Base-by-base conservation (phyloP, 83 land plant genomes). In the Larix sibirica region DNA sequence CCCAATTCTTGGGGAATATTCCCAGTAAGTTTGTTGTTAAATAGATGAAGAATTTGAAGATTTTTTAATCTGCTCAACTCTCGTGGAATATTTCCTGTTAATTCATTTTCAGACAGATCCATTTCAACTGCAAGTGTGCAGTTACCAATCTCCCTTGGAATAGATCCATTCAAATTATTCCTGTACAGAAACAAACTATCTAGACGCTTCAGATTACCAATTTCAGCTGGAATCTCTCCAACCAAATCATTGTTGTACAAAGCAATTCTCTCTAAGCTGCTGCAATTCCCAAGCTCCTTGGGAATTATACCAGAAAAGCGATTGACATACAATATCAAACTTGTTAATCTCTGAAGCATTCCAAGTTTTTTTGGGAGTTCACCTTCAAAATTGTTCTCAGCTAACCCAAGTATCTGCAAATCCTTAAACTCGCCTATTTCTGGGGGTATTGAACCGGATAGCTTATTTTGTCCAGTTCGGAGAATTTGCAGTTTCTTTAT, bases 361-460 rank as follows among this genome's bases (percentile, higher is more conserved):
- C 98, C 96, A 36, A 95, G 61, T 62, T 89, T 90, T 54, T 76
- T 82, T 0, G 98, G 93, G n/a, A 95, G 60, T 9, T 82, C 73
- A 8, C 98, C 96, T 69, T 79, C 56, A 6, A 42, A 60, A n/a
- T n/a, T n/a, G n/a, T n/a, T n/a, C n/a, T n/a, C n/a, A n/a, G n/a
- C n/a, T n/a, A n/a, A n/a, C n/a, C n/a, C n/a, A n/a, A n/a, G n/a
- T n/a, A n/a, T n/a, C n/a, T n/a, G n/a, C n/a, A n/a, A n/a, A n/a
- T n/a, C n/a, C n/a, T n/a, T n/a, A n/a, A n/a, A n/a, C n/a, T n/a
- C n/a, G n/a, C n/a, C n/a, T n/a, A n/a, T n/a, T n/a, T n/a, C n/a
- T n/a, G n/a, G n/a, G n/a, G n/a, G n/a, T n/a, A n/a, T n/a, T n/a
- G n/a, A n/a, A n/a, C n/a, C n/a, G n/a, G n/a, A n/a, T n/a, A n/a